These are phyloP conservation scores for Ophiosphaerella narmari DNA, from an alignment of 2,329 filamentous ascomycete genomes.

Conservation along the genomic window DNA sequence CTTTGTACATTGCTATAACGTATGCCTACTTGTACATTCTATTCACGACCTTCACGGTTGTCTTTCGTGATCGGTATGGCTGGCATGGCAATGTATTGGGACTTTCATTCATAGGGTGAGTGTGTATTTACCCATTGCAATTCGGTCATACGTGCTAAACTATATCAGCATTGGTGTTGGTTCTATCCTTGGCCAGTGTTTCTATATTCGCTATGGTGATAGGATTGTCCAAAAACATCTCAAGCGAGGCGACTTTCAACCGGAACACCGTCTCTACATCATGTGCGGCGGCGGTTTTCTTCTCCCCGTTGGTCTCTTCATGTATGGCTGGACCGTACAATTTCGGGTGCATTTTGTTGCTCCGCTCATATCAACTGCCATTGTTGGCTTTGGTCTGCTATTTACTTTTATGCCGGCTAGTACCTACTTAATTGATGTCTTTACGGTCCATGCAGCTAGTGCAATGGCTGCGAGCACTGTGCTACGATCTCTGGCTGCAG, in stretches of 20 bases:
- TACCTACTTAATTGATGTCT: conserved; percentile 50
- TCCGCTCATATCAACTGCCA: conserved; percentile 38
- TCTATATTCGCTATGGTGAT: conserved; percentile 40
- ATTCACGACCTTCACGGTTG: conserved; percentile 52
- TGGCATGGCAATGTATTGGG: conserved; percentile 48
- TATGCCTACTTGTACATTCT: conserved; percentile 52
- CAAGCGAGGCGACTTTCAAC: conserved; percentile 35
- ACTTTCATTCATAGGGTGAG: conserved; percentile 46
- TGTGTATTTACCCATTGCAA: not conserved
- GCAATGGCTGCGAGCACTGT: conserved; percentile 51
- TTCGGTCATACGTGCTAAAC: not conserved
- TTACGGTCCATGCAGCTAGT: conserved; percentile 48
- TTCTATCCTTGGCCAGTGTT: conserved; percentile 42
- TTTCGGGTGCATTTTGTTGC: conserved; percentile 43
- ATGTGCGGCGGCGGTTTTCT: conserved; percentile 42
- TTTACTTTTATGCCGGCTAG: conserved; percentile 46
- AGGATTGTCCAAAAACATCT: conserved; percentile 36
- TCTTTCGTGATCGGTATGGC: conserved; percentile 48
- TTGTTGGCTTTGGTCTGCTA: conserved; percentile 43
- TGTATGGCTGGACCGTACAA: conserved; percentile 46
- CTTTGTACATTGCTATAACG: conserved; percentile 44
- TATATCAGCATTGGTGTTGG: conserved; percentile 43
- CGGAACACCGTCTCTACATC: conserved; percentile 42
- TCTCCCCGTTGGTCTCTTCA: conserved; percentile 43
- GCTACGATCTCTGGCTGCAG: conserved; percentile 44